Percentiles rank a stretch among this genome's conserved stretches.
These are phyloP conservation scores for Hypoxylon sp. DNA, from an alignment of 2,329 filamentous ascomycete genomes.

Conservation along the genomic window DNA sequence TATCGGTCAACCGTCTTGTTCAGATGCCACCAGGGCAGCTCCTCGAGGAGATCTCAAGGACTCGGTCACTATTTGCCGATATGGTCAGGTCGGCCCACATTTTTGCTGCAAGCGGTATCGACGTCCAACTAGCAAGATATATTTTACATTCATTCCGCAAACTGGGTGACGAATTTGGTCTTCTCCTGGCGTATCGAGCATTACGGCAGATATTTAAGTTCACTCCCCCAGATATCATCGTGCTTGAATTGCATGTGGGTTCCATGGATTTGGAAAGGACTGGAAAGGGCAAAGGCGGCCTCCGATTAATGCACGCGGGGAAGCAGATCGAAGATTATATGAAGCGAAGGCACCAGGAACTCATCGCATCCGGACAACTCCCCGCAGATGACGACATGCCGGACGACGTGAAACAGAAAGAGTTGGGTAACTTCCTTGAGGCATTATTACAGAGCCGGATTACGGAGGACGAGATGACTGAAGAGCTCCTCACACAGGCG, in stretches of 20 bases:
- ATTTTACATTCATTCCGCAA: conserved; percentile 67
- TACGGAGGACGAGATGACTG: conserved; percentile 7
- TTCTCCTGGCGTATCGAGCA: conserved; percentile 63
- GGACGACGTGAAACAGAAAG: conserved; percentile 56
- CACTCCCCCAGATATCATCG: conserved; percentile 62
- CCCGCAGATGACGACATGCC: conserved; percentile 55
- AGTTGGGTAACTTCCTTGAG: conserved; percentile 62
- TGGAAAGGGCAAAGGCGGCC: conserved; percentile 58
- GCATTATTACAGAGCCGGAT: conserved; percentile 55
- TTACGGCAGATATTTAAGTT: conserved; percentile 63
- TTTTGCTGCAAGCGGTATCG: conserved; percentile 61
- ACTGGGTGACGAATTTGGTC: conserved; percentile 61
- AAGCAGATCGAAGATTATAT: conserved; percentile 61
- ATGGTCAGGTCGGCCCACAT: conserved; percentile 65
- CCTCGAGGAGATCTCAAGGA: conserved; percentile 53
- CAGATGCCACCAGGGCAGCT: conserved; percentile 53
- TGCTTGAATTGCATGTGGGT: conserved; percentile 63
- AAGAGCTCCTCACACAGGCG: conserved; percentile 33
- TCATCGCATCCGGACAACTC: conserved; percentile 52
- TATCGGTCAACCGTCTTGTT: conserved; percentile 66
- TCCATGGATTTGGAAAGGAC: conserved; percentile 60
- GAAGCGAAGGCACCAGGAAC: conserved; percentile 47
- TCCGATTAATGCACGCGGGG: conserved; percentile 61
- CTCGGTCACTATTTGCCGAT: conserved; percentile 63
- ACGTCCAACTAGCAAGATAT: conserved; percentile 65